Conservation (phyloP, 1,284 basidiomycete genomes). For the Amylostereum areolatum region DNA sequence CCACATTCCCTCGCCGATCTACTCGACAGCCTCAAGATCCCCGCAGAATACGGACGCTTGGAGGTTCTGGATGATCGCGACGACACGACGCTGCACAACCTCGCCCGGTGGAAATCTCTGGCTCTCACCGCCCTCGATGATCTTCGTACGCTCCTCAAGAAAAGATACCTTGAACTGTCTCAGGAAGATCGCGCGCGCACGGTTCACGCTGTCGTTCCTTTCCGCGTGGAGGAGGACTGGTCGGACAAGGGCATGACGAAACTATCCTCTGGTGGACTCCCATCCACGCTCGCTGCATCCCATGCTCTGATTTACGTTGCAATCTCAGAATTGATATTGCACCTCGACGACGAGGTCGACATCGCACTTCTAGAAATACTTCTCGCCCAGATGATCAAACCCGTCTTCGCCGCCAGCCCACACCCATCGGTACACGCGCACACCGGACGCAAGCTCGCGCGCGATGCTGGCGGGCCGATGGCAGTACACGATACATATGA, state of each 20-base stretch:
- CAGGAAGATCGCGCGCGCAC: slow-evolving; percentile 21
- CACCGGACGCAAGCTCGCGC: slow-evolving; percentile 60
- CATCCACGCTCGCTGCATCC: slow-evolving; percentile 6
- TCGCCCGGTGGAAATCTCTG: not conserved
- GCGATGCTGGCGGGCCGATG: slow-evolving; percentile 53
- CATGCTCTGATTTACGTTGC: slow-evolving; percentile 9
- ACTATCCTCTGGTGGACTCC: slow-evolving; percentile 30
- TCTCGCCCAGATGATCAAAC: slow-evolving; percentile 48
- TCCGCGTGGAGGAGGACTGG: slow-evolving; percentile 38
- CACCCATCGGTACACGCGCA: slow-evolving; percentile 62
- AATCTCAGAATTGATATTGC: slow-evolving; percentile 31
- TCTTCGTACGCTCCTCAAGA: not conserved
- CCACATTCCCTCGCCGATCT: not conserved
- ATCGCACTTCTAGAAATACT: slow-evolving; percentile 37
- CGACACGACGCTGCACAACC: slow-evolving; percentile 16
- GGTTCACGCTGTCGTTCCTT: slow-evolving; percentile 32
- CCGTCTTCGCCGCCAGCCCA: slow-evolving; percentile 54
- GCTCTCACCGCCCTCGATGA: not conserved
- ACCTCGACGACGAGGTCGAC: slow-evolving; percentile 21
- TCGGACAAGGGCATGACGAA: slow-evolving; percentile 21
- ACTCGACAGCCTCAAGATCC: slow-evolving; percentile 14
- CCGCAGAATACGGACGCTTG: slow-evolving; percentile 18
- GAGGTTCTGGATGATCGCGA: slow-evolving; percentile 24
- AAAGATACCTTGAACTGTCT: not conserved
- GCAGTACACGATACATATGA: slow-evolving; percentile 66